Percentiles rank a stretch among this genome's conserved stretches.
phyloP scores from a whole-genome alignment of 2,329 filamentous ascomycete genomes.

The Nigrospora sphaerica region DNA sequence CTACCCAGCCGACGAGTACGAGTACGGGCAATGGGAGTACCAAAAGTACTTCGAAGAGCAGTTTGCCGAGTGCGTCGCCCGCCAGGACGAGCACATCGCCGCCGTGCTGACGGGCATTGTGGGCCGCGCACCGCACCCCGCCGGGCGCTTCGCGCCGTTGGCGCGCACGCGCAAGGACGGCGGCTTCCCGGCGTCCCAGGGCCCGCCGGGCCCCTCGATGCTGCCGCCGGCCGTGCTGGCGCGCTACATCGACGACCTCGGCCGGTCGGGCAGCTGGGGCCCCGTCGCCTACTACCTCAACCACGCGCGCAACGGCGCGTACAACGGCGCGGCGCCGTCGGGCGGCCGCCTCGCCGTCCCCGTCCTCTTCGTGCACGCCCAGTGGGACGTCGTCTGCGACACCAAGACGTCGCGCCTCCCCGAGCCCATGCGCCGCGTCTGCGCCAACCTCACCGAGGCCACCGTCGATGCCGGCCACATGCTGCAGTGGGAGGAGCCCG shows the following conservation, averaged over 20 bases:
- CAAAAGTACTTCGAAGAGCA: slow-evolving; percentile 16
- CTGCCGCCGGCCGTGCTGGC: slow-evolving; percentile 2
- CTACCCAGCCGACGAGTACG: slow-evolving; percentile 35
- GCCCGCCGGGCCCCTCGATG: not conserved
- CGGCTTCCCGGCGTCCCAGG: not conserved
- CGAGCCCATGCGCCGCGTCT: slow-evolving; percentile 24
- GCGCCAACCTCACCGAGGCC: slow-evolving; percentile 29
- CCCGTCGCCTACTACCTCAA: slow-evolving; percentile 28
- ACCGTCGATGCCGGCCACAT: slow-evolving; percentile 26
- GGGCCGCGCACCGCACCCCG: not conserved
- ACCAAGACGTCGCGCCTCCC: slow-evolving; percentile 23
- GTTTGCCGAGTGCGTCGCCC: slow-evolving; percentile 10
- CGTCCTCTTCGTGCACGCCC: slow-evolving; percentile 25
- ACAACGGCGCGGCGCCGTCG: slow-evolving; percentile 16
- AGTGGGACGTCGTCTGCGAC: slow-evolving; percentile 29
- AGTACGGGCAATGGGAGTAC: slow-evolving; percentile 24
- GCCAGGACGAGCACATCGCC: not conserved
- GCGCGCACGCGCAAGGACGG: not conserved
- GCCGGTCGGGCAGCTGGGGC: slow-evolving; percentile 29
- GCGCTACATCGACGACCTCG: slow-evolving; percentile 20
- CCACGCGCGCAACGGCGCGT: slow-evolving; percentile 31
- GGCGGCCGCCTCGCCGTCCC: slow-evolving; percentile 27
- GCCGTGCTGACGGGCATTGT: not conserved
- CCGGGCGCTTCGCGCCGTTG: not conserved
- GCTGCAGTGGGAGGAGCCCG: slow-evolving; percentile 21